These are phyloP conservation scores for Pythium volutum DNA, from an alignment of 352 stramenopile species.

Conservation along the genomic window DNA sequence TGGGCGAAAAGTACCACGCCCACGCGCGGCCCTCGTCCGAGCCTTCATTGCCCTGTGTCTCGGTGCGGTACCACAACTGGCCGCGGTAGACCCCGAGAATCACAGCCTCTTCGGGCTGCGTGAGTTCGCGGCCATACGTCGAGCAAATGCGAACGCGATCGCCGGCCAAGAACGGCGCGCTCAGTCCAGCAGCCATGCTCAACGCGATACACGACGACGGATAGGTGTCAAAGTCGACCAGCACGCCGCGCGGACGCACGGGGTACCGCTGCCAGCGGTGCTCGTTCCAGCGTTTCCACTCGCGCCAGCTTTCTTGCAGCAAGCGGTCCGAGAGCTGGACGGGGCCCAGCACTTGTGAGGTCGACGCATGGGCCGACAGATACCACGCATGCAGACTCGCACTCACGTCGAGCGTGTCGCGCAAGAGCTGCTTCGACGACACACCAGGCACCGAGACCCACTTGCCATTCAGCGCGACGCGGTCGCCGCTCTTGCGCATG, in stretches of 20 bases:
- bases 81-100: slow-evolving; percentile 92
- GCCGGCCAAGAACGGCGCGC: slow-evolving; percentile 88
- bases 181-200: slow-evolving; percentile 87
- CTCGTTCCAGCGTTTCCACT: slow-evolving; percentile 85
- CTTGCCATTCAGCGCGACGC: slow-evolving; percentile 95
- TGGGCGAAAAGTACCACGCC: slow-evolving; percentile 95
- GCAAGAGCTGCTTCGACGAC: slow-evolving; percentile 64
- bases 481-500: slow-evolving; percentile 93
- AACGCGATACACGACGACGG: slow-evolving; percentile 85
- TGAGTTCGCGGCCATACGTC: slow-evolving; percentile 93
- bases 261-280: slow-evolving; percentile 81
- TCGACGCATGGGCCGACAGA: slow-evolving; percentile 38
- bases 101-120: slow-evolving; percentile 95
- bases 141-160: slow-evolving; percentile 93
- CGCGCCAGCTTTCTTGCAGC: slow-evolving; percentile 67
- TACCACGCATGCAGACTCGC: slow-evolving; percentile 87
- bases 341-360: background rate
- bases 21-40: slow-evolving; percentile 90
- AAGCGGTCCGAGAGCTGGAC: slow-evolving; percentile 57
- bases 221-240: slow-evolving; percentile 93
- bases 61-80: slow-evolving; percentile 93
- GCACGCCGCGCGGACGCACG: slow-evolving; percentile 82
- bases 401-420: slow-evolving; percentile 88
- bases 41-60: slow-evolving; percentile 96
- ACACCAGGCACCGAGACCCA: slow-evolving; percentile 89